These are phyloP conservation scores for Ilyonectria destructans DNA, from an alignment of 2,329 filamentous ascomycete species.

Conservation along the genomic window DNA sequence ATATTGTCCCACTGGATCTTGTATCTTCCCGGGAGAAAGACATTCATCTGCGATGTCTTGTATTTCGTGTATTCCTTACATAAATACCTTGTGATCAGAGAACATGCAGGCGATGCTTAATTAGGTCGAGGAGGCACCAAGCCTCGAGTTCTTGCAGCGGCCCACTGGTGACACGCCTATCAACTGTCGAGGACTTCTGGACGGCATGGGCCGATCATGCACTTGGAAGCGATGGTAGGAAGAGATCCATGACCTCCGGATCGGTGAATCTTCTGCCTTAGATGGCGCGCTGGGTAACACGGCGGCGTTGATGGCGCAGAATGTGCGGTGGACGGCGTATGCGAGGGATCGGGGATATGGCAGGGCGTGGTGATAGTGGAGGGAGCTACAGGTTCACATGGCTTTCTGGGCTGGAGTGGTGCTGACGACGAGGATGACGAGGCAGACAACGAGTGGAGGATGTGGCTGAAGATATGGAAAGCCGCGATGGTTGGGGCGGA, in stretches of 20 bases:
- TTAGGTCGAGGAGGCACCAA: slow-evolving; percentile 63
- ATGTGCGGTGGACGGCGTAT: slow-evolving; percentile 61
- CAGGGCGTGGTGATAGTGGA: slow-evolving; percentile 67
- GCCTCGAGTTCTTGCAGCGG: slow-evolving; percentile 62
- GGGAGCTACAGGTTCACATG: slow-evolving; percentile 68
- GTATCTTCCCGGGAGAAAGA: neutral
- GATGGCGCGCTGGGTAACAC: slow-evolving; percentile 41
- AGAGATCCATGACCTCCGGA: slow-evolving; percentile 64
- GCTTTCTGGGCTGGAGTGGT: neutral
- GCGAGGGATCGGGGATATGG: slow-evolving; percentile 61
- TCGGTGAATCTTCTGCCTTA: slow-evolving; percentile 55
- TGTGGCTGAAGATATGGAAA: neutral
- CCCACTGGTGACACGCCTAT: slow-evolving; percentile 69
- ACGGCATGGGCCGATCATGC: slow-evolving; percentile 65
- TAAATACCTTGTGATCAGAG: slow-evolving; percentile 69
- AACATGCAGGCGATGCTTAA: slow-evolving; percentile 65
- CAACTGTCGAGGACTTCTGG: slow-evolving; percentile 64
- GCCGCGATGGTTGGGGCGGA: neutral
- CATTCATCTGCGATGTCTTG: neutral
- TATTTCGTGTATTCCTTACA: slow-evolving; percentile 60
- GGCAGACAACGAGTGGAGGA: neutral
- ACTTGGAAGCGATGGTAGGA: slow-evolving; percentile 61
- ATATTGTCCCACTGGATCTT: neutral
- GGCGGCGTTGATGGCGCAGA: slow-evolving; percentile 57
- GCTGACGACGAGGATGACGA: neutral